phyloP scores from a whole-genome alignment of 1,139 yeast genomes.

The Wickerhamomyces sp. region DNA sequence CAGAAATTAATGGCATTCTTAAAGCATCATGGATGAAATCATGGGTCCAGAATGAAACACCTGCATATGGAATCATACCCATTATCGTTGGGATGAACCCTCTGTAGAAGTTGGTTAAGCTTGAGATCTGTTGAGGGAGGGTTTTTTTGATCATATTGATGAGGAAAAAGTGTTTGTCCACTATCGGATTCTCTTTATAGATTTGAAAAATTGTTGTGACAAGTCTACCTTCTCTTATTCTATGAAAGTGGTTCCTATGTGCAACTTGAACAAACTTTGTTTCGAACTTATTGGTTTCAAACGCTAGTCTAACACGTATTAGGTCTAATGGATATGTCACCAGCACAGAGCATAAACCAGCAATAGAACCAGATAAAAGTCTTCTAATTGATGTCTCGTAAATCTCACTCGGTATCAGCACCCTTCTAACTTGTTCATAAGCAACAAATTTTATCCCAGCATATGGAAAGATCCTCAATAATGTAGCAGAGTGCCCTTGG shows the following conservation, averaged over 20 bases:
- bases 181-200: constrained; percentile 55
- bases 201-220: constrained; percentile 49
- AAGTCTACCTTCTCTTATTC: constrained; percentile 46
- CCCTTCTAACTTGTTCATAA: constrained; percentile 82
- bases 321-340: constrained; percentile 91
- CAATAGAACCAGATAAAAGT: constrained; percentile 82
- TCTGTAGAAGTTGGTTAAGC: constrained; percentile 71
- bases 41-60: constrained; percentile 93
- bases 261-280: constrained; percentile 14
- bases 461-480: constrained; percentile 88
- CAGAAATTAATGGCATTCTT: constrained; percentile 49
- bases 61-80: constrained; percentile 98
- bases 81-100: constrained; percentile 92
- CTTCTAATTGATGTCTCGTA: constrained; percentile 81
- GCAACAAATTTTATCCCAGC: constrained; percentile 98
- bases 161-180: constrained; percentile 21
- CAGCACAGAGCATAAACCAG: constrained; percentile 83
- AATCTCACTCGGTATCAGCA: constrained; percentile 67
- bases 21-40: constrained; percentile 85
- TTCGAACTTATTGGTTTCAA: constrained; percentile 53
- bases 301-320: constrained; percentile 86
- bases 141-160: constrained; percentile 20
- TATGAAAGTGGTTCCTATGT: constrained; percentile 24
- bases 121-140: constrained; percentile 30
- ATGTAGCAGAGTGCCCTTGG: constrained; percentile 94